These are phyloP conservation scores for Sporothrix globosa DNA, from an alignment of 2,329 filamentous ascomycete genomes.

Conservation along the genomic window DNA sequence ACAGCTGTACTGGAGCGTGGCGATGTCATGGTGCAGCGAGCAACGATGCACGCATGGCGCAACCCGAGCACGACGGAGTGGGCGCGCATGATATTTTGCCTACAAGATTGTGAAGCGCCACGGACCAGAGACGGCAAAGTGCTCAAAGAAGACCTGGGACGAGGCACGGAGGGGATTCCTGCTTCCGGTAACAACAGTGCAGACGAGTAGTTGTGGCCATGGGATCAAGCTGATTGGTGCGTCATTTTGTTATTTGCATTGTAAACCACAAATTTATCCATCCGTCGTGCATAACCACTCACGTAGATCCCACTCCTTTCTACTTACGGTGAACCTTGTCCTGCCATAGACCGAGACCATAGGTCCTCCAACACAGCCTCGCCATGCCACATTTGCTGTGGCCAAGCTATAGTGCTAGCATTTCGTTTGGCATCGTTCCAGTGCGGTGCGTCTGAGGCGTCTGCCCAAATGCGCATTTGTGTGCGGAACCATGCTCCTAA, in stretches of 20 bases:
- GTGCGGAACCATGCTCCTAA: conserved; percentile 18
- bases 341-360: conserved; percentile 1
- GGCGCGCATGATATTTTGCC: conserved; percentile 51
- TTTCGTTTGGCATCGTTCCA: conserved; percentile 5
- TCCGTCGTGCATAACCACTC: too few relatives aligned
- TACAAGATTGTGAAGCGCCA: conserved; percentile 45
- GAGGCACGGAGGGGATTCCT: conserved; percentile 4
- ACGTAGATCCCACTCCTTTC: neutral
- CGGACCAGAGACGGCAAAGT: neutral
- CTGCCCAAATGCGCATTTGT: conserved; percentile 14
- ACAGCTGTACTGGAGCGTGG: conserved; percentile 33
- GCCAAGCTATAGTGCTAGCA: conserved; percentile 1
- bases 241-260: too few relatives aligned
- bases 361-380: neutral
- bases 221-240: neutral
- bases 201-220: neutral
- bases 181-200: neutral
- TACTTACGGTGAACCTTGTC: neutral
- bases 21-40: conserved; percentile 49
- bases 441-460: neutral
- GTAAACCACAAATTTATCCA: too few relatives aligned
- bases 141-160: neutral
- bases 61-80: conserved; percentile 54
- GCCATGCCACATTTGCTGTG: neutral
- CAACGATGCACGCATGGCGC: conserved; percentile 58